Evolutionary conservation across 371 early-diverging fungal genomes (phyloP).

Genomic region (Mortierella sp.): DNA sequence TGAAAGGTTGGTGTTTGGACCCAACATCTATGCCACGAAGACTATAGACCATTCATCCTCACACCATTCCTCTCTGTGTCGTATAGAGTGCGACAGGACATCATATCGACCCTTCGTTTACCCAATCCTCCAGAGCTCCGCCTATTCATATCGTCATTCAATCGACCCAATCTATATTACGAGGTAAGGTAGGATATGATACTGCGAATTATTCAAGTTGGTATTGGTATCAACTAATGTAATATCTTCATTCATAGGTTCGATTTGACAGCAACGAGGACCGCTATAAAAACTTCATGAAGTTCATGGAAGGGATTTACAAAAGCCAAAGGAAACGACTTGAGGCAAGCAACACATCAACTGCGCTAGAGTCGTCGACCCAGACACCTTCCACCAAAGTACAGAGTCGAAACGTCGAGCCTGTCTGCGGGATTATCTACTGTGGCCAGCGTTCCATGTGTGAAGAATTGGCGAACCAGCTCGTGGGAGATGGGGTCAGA

Average conservation of each 20-base stretch:
- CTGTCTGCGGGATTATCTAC: conserved; percentile 46
- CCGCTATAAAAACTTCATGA: conserved; percentile 36
- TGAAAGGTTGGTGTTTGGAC: conserved; percentile 48
- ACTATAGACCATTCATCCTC: not conserved
- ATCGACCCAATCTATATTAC: conserved; percentile 41
- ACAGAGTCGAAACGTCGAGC: conserved; percentile 7
- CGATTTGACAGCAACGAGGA: conserved; percentile 25
- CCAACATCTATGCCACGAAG: too few relatives aligned
- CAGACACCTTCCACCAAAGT: not conserved
- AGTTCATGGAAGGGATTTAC: conserved; percentile 22
- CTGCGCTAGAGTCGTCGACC: not conserved
- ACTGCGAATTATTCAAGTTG: not conserved
- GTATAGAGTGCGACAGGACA: conserved; percentile 65
- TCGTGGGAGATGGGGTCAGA: conserved; percentile 27
- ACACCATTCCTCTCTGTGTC: not conserved
- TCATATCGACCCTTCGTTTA: conserved; percentile 64
- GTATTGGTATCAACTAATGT: not conserved
- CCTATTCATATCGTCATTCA: conserved; percentile 35
- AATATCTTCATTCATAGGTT: conserved; percentile 13
- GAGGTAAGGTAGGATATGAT: conserved; percentile 9
- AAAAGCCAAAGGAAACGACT: conserved; percentile 22
- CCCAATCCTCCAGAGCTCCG: conserved; percentile 22
- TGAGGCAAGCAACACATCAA: not conserved
- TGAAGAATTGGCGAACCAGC: conserved; percentile 33
- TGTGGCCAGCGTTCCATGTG: conserved; percentile 45